Evolutionary conservation across 768 basidiomycete species (phyloP).

Genomic region (Mycena kentingensis): DNA sequence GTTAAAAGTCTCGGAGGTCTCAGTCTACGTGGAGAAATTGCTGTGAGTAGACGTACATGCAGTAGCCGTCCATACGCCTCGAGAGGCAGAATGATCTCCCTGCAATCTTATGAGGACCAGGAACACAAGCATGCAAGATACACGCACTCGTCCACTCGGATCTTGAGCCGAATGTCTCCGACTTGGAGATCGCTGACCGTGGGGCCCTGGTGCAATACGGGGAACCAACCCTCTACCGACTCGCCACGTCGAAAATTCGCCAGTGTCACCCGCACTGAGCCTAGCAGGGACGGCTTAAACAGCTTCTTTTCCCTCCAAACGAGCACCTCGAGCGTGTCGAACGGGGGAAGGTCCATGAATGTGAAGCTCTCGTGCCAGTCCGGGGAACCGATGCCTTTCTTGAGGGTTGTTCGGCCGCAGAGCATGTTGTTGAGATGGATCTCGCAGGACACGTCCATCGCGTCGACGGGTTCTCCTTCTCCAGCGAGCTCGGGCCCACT

Average conservation of each 20-base stretch:
- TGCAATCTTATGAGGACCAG: slow-evolving; percentile 30
- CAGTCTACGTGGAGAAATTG: neutral
- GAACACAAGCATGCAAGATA: neutral
- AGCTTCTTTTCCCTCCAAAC: slow-evolving; percentile 72
- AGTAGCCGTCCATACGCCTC: slow-evolving; percentile 62
- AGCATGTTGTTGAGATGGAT: slow-evolving; percentile 68
- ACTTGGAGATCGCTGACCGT: slow-evolving; percentile 57
- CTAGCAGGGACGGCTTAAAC: slow-evolving; percentile 56
- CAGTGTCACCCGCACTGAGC: slow-evolving; percentile 64
- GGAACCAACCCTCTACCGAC: slow-evolving; percentile 82
- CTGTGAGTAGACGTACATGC: slow-evolving; percentile 41
- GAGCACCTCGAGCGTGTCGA: slow-evolving; percentile 66
- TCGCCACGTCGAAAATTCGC: slow-evolving; percentile 75
- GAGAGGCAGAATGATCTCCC: slow-evolving; percentile 79
- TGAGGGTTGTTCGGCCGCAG: slow-evolving; percentile 74
- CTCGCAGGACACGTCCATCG: slow-evolving; percentile 73
- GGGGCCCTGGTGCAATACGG: slow-evolving; percentile 58
- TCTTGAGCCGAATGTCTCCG: slow-evolving; percentile 74
- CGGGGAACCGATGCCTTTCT: slow-evolving; percentile 62
- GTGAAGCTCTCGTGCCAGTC: slow-evolving; percentile 85
- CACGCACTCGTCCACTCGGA: slow-evolving; percentile 75
- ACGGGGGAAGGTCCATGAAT: slow-evolving; percentile 77
- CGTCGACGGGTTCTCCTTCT: slow-evolving; percentile 54
- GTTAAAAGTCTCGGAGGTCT: slow-evolving; percentile 47
- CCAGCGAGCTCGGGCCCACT: slow-evolving; percentile 35